Evolutionary conservation across 2,329 filamentous ascomycete genomes (phyloP).

Genomic region (Pezicula neosporulosa): DNA sequence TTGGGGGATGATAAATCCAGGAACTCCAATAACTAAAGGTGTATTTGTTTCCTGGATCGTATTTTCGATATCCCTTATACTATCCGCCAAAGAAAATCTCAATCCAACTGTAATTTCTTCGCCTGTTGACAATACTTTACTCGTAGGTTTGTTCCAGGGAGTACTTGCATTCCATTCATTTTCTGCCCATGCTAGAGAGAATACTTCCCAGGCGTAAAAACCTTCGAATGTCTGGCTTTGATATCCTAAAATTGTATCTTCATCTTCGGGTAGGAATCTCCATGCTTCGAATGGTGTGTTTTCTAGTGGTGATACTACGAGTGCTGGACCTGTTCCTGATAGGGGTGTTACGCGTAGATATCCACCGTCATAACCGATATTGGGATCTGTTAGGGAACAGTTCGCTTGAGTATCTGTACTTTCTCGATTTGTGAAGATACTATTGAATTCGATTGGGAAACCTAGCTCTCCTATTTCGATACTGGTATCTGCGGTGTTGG

Average conservation of each 20-base stretch:
- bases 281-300: conserved; percentile 51
- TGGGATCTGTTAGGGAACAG: conserved; percentile 56
- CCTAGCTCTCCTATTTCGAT: conserved; percentile 55
- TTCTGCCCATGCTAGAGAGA: conserved; percentile 51
- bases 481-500: conserved; percentile 35
- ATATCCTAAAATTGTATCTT: conserved; percentile 38
- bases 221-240: conserved; percentile 55
- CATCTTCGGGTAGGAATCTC: conserved; percentile 45
- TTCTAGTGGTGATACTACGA: conserved; percentile 52
- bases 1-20: conserved; percentile 49
- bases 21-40: conserved; percentile 48
- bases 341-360: conserved; percentile 51
- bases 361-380: conserved; percentile 56
- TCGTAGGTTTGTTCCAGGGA: conserved; percentile 54
- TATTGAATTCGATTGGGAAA: conserved; percentile 59
- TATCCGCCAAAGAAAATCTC: conserved; percentile 44
- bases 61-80: conserved; percentile 44
- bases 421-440: conserved; percentile 51
- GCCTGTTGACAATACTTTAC: conserved; percentile 39
- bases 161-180: conserved; percentile 47
- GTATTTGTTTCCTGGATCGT: conserved; percentile 38
- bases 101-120: conserved; percentile 45
- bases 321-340: conserved; percentile 46
- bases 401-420: conserved; percentile 44
- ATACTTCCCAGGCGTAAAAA: conserved; percentile 57